phyloP scores from a whole-genome alignment of 1,139 yeast genomes.

The Meyerozyma athensensis region DNA sequence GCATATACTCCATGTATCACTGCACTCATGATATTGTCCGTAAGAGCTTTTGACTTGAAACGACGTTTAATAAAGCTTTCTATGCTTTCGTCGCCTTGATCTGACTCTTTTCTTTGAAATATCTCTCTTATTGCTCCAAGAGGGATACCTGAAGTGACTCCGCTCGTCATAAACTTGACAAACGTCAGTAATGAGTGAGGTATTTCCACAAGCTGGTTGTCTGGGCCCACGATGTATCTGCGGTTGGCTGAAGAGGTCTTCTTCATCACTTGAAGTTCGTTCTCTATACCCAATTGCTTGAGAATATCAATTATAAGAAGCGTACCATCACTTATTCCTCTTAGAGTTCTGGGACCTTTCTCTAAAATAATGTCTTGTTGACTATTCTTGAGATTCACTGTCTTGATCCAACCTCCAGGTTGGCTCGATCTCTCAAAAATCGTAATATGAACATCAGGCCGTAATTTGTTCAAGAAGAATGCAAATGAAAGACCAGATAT shows the following conservation, averaged over 20 bases:
- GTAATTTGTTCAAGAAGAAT: conserved; percentile 60
- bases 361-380: conserved; percentile 38
- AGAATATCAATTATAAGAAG: conserved; percentile 56
- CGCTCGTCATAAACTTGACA: conserved; percentile 38
- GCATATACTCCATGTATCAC: conserved; percentile 88
- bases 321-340: conserved; percentile 69
- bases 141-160: conserved; percentile 28
- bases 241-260: conserved; percentile 51
- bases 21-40: conserved; percentile 73
- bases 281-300: conserved; percentile 34
- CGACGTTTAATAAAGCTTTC: conserved; percentile 64
- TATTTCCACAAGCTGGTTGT: conserved; percentile 43
- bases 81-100: conserved; percentile 61
- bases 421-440: conserved; percentile 52
- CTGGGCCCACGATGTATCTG: conserved; percentile 49
- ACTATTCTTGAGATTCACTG: conserved; percentile 24
- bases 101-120: conserved; percentile 23
- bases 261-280: conserved; percentile 47
- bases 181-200: conserved; percentile 43
- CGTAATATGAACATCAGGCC: conserved; percentile 68
- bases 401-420: conserved; percentile 79
- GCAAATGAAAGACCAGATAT: conserved; percentile 80
- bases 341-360: conserved; percentile 71
- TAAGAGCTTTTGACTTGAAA: conserved; percentile 52
- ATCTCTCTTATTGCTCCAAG: conserved; percentile 40